phyloP scores from a whole-genome alignment of 371 early-diverging fungal genomes.

The Rhizopus sp. region DNA sequence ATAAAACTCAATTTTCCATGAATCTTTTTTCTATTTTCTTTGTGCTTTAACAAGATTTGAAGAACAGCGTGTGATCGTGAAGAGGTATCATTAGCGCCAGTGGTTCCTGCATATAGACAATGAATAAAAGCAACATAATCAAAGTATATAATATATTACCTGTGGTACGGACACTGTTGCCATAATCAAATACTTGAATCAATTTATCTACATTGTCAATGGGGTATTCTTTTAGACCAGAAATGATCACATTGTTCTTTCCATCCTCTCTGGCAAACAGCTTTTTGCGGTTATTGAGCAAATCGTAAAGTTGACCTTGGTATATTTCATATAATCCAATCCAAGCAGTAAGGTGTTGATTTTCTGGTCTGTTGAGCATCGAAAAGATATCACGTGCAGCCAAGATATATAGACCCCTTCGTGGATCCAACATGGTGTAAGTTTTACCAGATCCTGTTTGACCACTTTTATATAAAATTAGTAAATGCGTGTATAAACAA shows the following conservation, averaged over 20 bases:
- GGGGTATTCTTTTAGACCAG: conserved; percentile 82
- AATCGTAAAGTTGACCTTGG: conserved; percentile 92
- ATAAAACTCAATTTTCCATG: conserved; percentile 83
- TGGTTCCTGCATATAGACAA: conserved; percentile 56
- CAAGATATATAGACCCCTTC: conserved; percentile 86
- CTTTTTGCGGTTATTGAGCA: conserved; percentile 86
- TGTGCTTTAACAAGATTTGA: conserved; percentile 82
- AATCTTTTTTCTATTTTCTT: conserved; percentile 53
- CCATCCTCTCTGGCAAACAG: conserved; percentile 95
- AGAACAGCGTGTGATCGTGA: conserved; percentile 91
- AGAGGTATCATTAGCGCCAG: conserved; percentile 75
- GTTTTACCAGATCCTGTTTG: conserved; percentile 98
- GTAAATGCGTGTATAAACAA: background rate
- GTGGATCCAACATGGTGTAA: conserved; percentile 94
- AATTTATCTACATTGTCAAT: conserved; percentile 82
- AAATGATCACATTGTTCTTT: conserved; percentile 88
- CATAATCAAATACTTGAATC: conserved; percentile 91
- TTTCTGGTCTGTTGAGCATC: conserved; percentile 70
- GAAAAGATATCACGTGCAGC: conserved; percentile 91
- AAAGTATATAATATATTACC: conserved; percentile 51
- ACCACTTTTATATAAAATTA: conserved; percentile 60
- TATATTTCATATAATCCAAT: conserved; percentile 97
- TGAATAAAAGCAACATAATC: conserved; percentile 1
- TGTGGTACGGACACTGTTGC: conserved; percentile 85
- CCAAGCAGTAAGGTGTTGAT: conserved; percentile 75